Evolutionary conservation across 2,329 filamentous ascomycete species (phyloP), one percentile per base, ranked within the genome.

Genomic region (Massarina eburnea): DNA sequence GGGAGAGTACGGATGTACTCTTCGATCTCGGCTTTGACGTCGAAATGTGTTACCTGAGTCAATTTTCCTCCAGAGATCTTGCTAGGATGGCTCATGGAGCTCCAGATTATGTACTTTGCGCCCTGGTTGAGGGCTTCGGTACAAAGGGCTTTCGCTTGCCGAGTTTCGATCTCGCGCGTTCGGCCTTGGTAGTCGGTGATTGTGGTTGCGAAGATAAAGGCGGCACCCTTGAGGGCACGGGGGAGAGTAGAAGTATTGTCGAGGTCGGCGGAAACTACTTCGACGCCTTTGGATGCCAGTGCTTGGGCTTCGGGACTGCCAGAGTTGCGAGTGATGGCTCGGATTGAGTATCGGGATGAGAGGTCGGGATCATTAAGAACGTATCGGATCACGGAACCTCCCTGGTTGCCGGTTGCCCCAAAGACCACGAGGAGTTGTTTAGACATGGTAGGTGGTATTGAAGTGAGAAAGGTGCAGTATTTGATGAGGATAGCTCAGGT

Each of bases 1-100:
- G 73, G 73, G 3, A 77, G 65, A 0, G 55, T 45, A 15, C 77
- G 74, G 37, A 82, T 76, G 57, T 84, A 81, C n/a, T 71, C 54
- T 52, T 82, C 80, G 0, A 80, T 73, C 10, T 75, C 66, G 17
- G 80, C 80, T 59, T 84, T 84, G 60, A 64, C 70, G 62, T 84
- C 81, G 48, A 84, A 84, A 51, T 80, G 76, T 49, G 73, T 52
- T 2, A 71, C 68, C 19, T 68, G 52, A 15, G 47, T 58, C 9
- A 72, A 57, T 14, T 60, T 62, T 4, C 72, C 72, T n/a, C 49
- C 43, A 0, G 59, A 60, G 32, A 72, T 59, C 21, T 59, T 49
- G 14, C 19, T 32, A 0, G 66, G 55, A 43, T 62, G 53, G 3
- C 54, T 48, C 59, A 68, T 57, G 5, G 62, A 62, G 36, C 64